Base-by-base conservation (phyloP, 176 grass and related monocot species). In the Phoenix dactylifera region DNA sequence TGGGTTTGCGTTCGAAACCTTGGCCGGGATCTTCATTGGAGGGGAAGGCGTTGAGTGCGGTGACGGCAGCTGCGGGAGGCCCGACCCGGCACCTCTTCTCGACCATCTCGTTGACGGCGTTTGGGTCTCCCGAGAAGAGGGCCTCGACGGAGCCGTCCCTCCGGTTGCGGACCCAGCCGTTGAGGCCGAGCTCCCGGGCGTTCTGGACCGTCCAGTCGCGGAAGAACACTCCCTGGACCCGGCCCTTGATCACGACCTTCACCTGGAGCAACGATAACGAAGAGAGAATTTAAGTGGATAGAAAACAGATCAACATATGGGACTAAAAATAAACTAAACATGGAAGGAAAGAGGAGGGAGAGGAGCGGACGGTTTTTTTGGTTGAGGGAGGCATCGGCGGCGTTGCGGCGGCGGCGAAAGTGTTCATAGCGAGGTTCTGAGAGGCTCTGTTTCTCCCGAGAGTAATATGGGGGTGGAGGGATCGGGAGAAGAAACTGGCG, bases 81-180 rank as follows among this genome's bases (percentile, higher is more conserved):
- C 82, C 86, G 0, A 83, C 51, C 4, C 70, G 77, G 62, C 80
- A 67, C 58, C 64, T 79, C 25, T 77, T 57, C 22, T 74, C 62
- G 4, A 86, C 83, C 82, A 95, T 95, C 63, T 95, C 86, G 50
- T 95, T 69, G 20, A 89, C 77, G 22, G 57, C 64, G 12, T 60
- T 15, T 24, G 86, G 66, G 6, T 86, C 77, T 0, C 90, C 86
- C 3, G 82, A 95, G 74, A 95, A 79, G 30, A 95, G 75, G 16
- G 86, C 77, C 82, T 89, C 86, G 15, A 95, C 86, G 64, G 82
- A 74, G 22, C 90, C 86, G 59, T 89, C 90, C 28, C 90, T 62
- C 61, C 82, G 76, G 66, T 86, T 95, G 22, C 90, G 82, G 58
- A 95, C 90, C 90, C 82, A 95, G 0, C 90, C 86, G 24, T 76